These are phyloP conservation scores for Trifolium dubium DNA, from an alignment of 306 rosid genomes.

Conservation along the genomic window DNA sequence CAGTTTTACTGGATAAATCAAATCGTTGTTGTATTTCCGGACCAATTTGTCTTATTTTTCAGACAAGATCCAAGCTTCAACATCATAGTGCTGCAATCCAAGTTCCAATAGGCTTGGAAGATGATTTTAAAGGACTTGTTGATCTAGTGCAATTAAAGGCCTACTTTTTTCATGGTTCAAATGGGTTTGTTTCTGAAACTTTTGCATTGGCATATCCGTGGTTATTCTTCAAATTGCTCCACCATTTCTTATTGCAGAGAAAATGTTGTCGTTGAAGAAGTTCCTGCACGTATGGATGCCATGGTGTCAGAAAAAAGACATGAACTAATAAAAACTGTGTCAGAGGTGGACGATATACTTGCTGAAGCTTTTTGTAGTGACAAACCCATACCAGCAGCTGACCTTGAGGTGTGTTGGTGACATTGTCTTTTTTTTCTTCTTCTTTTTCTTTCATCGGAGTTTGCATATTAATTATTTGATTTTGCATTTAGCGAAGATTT, in stretches of 20 bases:
- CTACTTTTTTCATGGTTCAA: constrained; percentile 74
- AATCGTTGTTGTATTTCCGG: neutral
- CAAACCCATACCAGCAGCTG: constrained; percentile 73
- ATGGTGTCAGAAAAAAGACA: constrained; percentile 81
- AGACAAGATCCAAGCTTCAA: constrained; percentile 90
- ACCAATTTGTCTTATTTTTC: constrained; percentile 37
- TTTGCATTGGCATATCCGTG: neutral
- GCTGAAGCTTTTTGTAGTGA: constrained; percentile 81
- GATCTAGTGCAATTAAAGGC: constrained; percentile 91
- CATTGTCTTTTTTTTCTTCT: neutral
- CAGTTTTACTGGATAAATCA: neutral
- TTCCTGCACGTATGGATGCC: constrained; percentile 77
- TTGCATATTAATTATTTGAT: neutral
- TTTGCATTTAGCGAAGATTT: neutral
- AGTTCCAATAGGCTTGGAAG: constrained; percentile 96
- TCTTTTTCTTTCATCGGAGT: neutral
- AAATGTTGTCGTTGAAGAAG: constrained; percentile 64
- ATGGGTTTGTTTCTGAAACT: constrained; percentile 64
- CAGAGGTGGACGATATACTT: constrained; percentile 89
- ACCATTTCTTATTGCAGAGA: constrained; percentile 60
- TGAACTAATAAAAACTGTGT: constrained; percentile 79
- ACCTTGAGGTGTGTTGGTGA: constrained; percentile 42
- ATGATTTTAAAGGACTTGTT: constrained; percentile 83
- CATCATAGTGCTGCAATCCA: constrained; percentile 94
- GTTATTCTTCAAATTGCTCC: constrained; percentile 12